Evolutionary conservation across 768 basidiomycete species (phyloP), one percentile per base, ranked within the genome.

Genomic region (Phaeotremella skinneri): DNA sequence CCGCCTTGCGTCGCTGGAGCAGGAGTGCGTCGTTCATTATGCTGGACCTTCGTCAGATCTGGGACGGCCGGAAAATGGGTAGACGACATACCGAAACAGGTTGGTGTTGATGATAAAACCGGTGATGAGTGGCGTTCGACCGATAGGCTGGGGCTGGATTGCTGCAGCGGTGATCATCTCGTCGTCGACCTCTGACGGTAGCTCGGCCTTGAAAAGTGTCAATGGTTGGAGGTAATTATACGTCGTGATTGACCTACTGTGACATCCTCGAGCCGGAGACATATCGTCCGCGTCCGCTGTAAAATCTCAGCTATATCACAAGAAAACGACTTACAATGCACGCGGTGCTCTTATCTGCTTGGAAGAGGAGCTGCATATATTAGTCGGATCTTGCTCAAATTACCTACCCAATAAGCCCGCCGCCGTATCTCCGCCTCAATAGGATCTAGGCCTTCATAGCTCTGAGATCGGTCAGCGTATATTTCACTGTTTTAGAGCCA

Each of bases 391-490:
- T 31, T 20, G 6, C 14, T 13, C 14, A 21, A 16, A 3, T 39
- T 1, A 58, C 61, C 56, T n/a, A 66, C 64, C 70, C 70, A 72
- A 43, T 69, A 72, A 4, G 84, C 84, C 59, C 91, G 81, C 55
- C 91, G 83, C 21, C 91, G 81, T n/a, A 92, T 85, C 77, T 94
- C 91, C 62, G 85, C 86, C 80, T 94, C 91, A 62, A 94, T 88
- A 37, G 89, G 34, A 86, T 87, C 52, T 86, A 1, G 87, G 82
- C 29, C 89, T 87, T 61, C 90, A 87, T 70, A 91, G 49, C 61
- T 62, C 66, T 67, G 17, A 16, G 13, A 4, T 32, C 41, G 17
- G 21, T 37, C 43, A 27, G 14, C 47, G 26, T 4, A 17, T 17
- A 4, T 41, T 21, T 23, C n/a, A 14, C 17, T 31, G 1, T 25